Percentiles rank a stretch among this genome's conserved stretches.
phyloP scores from a whole-genome alignment of 2,329 filamentous ascomycete genomes.

The Aaosphaeria arxii region DNA sequence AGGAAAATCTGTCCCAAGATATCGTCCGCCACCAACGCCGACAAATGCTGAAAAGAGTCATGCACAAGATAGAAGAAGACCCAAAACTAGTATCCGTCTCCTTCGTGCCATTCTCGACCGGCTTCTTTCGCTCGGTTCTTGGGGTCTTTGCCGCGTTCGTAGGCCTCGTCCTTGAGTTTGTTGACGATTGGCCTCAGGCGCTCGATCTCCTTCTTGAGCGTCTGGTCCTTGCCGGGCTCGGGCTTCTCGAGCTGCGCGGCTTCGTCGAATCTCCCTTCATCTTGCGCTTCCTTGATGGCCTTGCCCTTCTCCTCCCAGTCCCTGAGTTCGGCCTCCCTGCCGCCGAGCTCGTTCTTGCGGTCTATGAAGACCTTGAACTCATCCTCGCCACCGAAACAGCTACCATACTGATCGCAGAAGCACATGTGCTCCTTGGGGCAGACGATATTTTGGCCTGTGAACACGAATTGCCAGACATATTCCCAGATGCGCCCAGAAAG shows the following conservation, averaged over 20 bases:
- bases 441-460: slow-evolving; percentile 49
- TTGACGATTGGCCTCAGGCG: slow-evolving; percentile 43
- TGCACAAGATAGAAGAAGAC: too few relatives aligned
- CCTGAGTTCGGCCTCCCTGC: slow-evolving; percentile 41
- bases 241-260: slow-evolving; percentile 32
- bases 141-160: slow-evolving; percentile 51
- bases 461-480: slow-evolving; percentile 63
- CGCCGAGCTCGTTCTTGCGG: slow-evolving; percentile 41
- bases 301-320: slow-evolving; percentile 42
- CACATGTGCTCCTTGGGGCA: slow-evolving; percentile 56
- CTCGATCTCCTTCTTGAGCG: slow-evolving; percentile 45
- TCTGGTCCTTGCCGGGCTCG: slow-evolving; percentile 41
- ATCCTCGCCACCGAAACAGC: slow-evolving; percentile 56
- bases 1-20: too few relatives aligned
- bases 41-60: too few relatives aligned
- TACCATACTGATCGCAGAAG: slow-evolving; percentile 63
- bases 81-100: slow-evolving; percentile 49
- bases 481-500: slow-evolving; percentile 61
- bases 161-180: slow-evolving; percentile 42
- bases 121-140: slow-evolving; percentile 50
- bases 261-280: slow-evolving; percentile 34
- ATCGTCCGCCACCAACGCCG: too few relatives aligned
- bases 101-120: slow-evolving; percentile 54
- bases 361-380: slow-evolving; percentile 50
- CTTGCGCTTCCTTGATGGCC: slow-evolving; percentile 32